Percentiles rank a stretch among this genome's conserved stretches.
These are phyloP conservation scores for Alternaria sp. DNA, from an alignment of 2,329 filamentous ascomycete genomes.

Conservation along the genomic window DNA sequence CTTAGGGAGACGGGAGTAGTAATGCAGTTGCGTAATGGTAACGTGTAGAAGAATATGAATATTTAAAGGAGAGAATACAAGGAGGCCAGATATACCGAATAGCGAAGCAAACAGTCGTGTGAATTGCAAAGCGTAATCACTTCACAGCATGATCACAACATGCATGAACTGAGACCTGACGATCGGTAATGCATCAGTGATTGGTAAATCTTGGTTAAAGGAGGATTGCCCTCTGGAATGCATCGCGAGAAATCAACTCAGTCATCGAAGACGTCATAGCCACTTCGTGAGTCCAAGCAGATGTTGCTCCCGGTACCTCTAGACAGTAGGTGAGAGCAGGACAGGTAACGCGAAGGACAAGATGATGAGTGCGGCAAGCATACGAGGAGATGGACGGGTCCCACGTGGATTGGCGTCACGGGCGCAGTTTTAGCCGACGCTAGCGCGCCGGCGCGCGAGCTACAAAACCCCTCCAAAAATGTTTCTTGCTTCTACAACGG, in stretches of 20 bases:
- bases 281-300: not conserved
- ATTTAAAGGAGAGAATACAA: not conserved
- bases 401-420: constrained; percentile 11
- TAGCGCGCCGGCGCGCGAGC: constrained; percentile 34
- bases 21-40: not conserved
- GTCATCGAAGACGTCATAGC: not conserved
- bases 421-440: constrained; percentile 23
- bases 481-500: constrained; percentile 66
- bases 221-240: not conserved
- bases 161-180: not conserved
- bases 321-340: not conserved
- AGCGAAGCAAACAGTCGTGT: not conserved
- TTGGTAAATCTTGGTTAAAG: not conserved
- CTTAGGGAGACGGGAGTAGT: not conserved
- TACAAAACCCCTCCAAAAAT: constrained; percentile 49
- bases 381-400: not conserved
- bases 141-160: not conserved
- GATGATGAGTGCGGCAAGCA: not conserved
- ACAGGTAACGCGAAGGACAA: not conserved
- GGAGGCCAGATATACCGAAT: not conserved
- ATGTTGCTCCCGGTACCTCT: not conserved
- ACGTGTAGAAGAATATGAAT: no score
- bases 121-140: not conserved
- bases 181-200: not conserved
- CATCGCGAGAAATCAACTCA: not conserved